Conservation (phyloP, 2,329 filamentous ascomycete species). For the Plectosphaerella plurivora region DNA sequence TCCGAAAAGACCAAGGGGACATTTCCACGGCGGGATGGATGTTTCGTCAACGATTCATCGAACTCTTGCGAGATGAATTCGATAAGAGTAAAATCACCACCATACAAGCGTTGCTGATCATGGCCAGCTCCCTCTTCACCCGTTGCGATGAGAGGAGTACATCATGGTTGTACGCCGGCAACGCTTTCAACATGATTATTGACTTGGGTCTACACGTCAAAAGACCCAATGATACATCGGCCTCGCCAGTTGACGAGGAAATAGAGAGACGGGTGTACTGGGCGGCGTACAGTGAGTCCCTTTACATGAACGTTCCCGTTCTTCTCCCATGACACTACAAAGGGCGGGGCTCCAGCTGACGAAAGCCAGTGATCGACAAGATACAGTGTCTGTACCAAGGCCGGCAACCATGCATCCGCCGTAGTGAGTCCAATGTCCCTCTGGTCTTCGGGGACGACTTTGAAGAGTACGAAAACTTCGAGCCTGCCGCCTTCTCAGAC, state of each 20-base stretch:
- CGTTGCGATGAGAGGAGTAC: constrained; percentile 44
- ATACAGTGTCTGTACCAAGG: constrained; percentile 50
- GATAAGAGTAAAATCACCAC: constrained; percentile 48
- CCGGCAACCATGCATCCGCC: constrained; percentile 24
- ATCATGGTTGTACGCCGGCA: constrained; percentile 54
- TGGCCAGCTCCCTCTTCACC: constrained; percentile 46
- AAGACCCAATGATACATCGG: constrained; percentile 20
- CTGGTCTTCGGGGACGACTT: constrained; percentile 43
- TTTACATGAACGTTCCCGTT: constrained; percentile 6
- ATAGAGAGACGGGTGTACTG: constrained; percentile 39
- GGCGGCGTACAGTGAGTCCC: constrained; percentile 32
- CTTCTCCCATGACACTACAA: background rate
- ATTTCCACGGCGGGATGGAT: constrained; percentile 41
- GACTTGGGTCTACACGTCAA: constrained; percentile 50
- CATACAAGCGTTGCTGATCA: constrained; percentile 47
- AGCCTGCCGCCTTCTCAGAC: constrained; percentile 31
- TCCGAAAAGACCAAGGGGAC: constrained; percentile 39
- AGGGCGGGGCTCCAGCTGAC: background rate
- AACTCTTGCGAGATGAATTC: constrained; percentile 38
- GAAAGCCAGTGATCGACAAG: constrained; percentile 36
- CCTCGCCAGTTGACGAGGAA: constrained; percentile 37
- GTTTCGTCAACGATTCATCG: constrained; percentile 39
- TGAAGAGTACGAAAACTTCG: constrained; percentile 49
- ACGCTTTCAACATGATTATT: constrained; percentile 50
- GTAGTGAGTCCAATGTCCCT: constrained; percentile 37